Conservation (phyloP, 2,329 filamentous ascomycete genomes). For the Fusarium graminum region DNA sequence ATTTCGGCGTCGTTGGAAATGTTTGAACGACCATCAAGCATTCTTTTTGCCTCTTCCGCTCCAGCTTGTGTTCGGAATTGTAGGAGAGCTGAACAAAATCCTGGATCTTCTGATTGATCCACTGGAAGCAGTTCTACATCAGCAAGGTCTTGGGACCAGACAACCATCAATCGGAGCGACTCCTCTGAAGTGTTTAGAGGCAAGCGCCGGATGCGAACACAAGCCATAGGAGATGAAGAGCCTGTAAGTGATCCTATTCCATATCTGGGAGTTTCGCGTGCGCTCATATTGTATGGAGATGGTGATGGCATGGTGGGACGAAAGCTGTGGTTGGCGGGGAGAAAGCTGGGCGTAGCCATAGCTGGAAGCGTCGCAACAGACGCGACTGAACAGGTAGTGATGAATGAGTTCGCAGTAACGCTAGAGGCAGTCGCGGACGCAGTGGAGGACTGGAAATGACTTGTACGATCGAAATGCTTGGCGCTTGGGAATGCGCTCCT, state of each 20-base stretch:
- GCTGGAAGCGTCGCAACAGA: conserved; percentile 32
- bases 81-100: conserved; percentile 66
- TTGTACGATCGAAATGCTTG: conserved; percentile 51
- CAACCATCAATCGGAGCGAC: conserved; percentile 67
- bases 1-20: conserved; percentile 65
- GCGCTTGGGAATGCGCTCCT: conserved; percentile 45
- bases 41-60: conserved; percentile 68
- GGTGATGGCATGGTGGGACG: conserved; percentile 52
- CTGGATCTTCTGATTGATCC: conserved; percentile 63
- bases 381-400: conserved; percentile 11
- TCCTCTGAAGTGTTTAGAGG: conserved; percentile 67
- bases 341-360: conserved; percentile 62
- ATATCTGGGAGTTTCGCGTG: conserved; percentile 58
- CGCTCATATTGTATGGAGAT: conserved; percentile 52
- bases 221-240: conserved; percentile 54
- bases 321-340: conserved; percentile 53
- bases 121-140: conserved; percentile 64
- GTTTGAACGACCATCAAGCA: conserved; percentile 67
- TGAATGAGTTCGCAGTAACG: conserved; percentile 12
- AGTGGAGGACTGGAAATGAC: conserved; percentile 50
- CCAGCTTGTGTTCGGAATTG: conserved; percentile 66
- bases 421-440: conserved; percentile 31
- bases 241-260: conserved; percentile 57
- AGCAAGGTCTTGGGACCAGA: conserved; percentile 69
- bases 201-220: conserved; percentile 66